phyloP scores from a whole-genome alignment of 345 rosid genomes.

The Camelina laxa region DNA sequence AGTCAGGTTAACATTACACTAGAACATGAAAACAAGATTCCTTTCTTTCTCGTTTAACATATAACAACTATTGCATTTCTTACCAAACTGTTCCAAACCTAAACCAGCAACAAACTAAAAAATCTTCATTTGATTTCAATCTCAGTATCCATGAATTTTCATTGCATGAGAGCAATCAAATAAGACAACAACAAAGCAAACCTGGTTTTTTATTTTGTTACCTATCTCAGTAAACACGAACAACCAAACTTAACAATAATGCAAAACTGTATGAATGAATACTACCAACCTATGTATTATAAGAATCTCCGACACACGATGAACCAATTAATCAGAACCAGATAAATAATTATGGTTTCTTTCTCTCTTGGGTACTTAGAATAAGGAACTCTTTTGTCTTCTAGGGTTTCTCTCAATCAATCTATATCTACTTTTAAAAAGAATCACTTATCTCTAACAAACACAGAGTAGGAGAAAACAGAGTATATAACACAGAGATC shows the following conservation, averaged over 20 bases:
- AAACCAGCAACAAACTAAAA: background rate
- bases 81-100: background rate
- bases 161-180: conserved; percentile 33
- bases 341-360: background rate
- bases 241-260: conserved; percentile 11
- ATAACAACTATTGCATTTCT: background rate
- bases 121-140: background rate
- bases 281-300: conserved; percentile 30
- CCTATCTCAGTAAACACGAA: conserved; percentile 5
- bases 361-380: background rate
- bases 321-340: conserved; percentile 14
- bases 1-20: background rate
- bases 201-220: background rate
- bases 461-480: conserved; percentile 15
- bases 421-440: background rate
- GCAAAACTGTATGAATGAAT: background rate
- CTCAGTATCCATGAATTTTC: background rate
- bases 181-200: background rate
- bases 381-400: background rate
- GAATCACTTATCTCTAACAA: background rate
- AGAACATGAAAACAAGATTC: conserved; percentile 8
- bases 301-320: conserved; percentile 21
- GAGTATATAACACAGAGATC: conserved; percentile 23
- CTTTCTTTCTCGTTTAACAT: background rate
- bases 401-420: background rate